Percentiles rank a stretch among this genome's conserved stretches.
Conservation (phyloP, 331 rosid species). For the Saraca asoca region DNA sequence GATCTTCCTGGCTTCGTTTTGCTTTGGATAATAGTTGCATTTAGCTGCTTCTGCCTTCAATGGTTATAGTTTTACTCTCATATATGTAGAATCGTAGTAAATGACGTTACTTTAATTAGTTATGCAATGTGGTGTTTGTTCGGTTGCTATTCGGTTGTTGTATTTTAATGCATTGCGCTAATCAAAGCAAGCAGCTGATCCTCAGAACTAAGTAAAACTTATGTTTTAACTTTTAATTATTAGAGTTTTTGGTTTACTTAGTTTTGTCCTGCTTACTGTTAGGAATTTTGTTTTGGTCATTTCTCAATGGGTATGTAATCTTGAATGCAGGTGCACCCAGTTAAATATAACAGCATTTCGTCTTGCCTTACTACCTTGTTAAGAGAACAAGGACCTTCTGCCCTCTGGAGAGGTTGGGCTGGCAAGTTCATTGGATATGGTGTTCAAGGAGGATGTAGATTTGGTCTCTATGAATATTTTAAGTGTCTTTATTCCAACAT, state of each 20-base stretch:
- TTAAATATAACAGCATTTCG: conserved; percentile 52
- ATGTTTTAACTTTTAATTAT: not conserved
- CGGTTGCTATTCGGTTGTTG: not conserved
- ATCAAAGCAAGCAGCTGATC: not conserved
- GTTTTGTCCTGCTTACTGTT: not conserved
- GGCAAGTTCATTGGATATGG: conserved; percentile 63
- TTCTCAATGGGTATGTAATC: conserved; percentile 21
- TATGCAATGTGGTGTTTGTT: not conserved
- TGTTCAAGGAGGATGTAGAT: conserved; percentile 64
- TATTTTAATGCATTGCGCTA: not conserved
- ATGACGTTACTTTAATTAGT: not conserved
- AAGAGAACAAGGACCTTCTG: conserved; percentile 65
- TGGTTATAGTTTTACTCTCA: not conserved
- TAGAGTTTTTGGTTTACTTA: not conserved
- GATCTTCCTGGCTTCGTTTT: not conserved
- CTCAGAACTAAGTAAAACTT: not conserved
- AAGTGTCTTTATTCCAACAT: conserved; percentile 48
- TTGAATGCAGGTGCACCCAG: conserved; percentile 51
- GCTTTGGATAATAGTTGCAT: no score
- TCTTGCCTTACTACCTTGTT: conserved; percentile 50
- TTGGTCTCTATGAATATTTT: conserved; percentile 61
- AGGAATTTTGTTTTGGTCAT: not conserved
- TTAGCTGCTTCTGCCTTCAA: not conserved
- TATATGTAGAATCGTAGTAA: no score
- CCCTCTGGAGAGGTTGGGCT: conserved; percentile 62